Evolutionary conservation across 495 filamentous ascomycete species (phyloP).

Genomic region (Clohesyomyces aquaticus): DNA sequence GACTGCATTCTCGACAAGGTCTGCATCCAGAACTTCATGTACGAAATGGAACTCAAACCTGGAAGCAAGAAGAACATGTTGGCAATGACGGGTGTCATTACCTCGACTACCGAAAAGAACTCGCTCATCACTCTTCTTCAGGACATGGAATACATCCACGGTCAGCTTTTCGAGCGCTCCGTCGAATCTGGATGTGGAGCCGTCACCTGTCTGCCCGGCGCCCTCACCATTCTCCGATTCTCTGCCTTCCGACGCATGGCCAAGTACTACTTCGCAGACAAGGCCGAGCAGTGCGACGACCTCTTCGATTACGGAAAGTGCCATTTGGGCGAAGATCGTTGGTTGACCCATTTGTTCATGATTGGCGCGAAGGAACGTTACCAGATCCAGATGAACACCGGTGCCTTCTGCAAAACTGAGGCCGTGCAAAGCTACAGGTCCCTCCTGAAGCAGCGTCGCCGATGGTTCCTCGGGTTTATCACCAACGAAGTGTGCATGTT

Average conservation of each 20-base stretch:
- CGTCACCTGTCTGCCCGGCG: conserved; percentile 93
- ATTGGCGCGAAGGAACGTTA: conserved; percentile 90
- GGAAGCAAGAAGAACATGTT: conserved; percentile 92
- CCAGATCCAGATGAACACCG: conserved; percentile 96
- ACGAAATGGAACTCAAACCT: conserved; percentile 97
- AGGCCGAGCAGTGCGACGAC: conserved; percentile 93
- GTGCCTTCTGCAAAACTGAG: conserved; percentile 98
- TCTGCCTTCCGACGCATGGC: conserved; percentile 97
- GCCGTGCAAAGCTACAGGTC: conserved; percentile 86
- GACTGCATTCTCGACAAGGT: conserved; percentile 93
- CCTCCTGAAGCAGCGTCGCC: conserved; percentile 89
- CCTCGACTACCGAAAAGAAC: conserved; percentile 87
- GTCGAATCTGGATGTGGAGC: conserved; percentile 95
- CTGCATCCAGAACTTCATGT: conserved; percentile 97
- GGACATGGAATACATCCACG: conserved; percentile 98
- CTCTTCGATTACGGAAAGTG: conserved; percentile 96
- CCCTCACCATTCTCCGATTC: conserved; percentile 91
- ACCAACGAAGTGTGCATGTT: conserved; percentile 99
- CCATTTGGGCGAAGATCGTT: conserved; percentile 93
- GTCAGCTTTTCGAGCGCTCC: conserved; percentile 94
- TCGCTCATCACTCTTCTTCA: conserved; percentile 89
- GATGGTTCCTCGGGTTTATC: conserved; percentile 98
- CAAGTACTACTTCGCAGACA: conserved; percentile 98
- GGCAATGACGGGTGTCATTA: conserved; percentile 98
- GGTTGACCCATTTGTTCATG: conserved; percentile 99